These are phyloP conservation scores for Serendipita sp. DNA, from an alignment of 768 basidiomycete genomes.

Conservation along the genomic window DNA sequence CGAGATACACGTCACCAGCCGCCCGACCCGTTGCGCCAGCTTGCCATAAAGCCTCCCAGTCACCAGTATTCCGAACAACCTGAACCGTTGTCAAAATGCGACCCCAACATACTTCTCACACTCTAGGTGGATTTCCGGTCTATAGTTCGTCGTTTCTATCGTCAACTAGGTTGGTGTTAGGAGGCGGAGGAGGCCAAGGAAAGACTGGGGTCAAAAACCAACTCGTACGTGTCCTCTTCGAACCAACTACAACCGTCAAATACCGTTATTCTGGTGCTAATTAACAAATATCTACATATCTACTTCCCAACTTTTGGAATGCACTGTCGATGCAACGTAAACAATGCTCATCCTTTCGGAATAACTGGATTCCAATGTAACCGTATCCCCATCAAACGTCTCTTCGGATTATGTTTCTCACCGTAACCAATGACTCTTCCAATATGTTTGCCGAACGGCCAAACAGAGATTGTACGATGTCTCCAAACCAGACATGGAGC, in stretches of 20 bases:
- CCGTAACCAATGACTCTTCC: not conserved
- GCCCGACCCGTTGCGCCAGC: not conserved
- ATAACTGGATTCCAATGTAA: too few species aligned
- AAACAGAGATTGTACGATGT: constrained; percentile 54
- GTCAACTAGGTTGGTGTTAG: constrained; percentile 51
- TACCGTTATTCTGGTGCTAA: constrained; percentile 1
- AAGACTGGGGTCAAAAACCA: constrained; percentile 89
- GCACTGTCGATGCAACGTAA: too few species aligned
- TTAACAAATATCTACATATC: not conserved
- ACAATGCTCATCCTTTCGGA: too few species aligned
- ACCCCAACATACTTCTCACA: constrained; percentile 58
- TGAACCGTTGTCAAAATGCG: constrained; percentile 38
- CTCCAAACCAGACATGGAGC: constrained; percentile 27
- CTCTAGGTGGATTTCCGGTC: constrained; percentile 72
- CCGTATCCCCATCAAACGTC: too few species aligned
- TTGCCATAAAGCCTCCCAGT: not conserved
- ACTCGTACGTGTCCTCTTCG: constrained; percentile 37
- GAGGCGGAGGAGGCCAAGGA: constrained; percentile 76
- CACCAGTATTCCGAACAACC: not conserved
- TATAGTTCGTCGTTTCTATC: constrained; percentile 73
- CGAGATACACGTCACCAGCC: not conserved
- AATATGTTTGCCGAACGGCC: not conserved
- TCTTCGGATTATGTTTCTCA: too few species aligned
- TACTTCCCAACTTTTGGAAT: not conserved
- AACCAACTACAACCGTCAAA: not conserved